A percentile compares a stretch with the other conserved stretches of the same genome.
These are phyloP conservation scores for Scedosporium boydii DNA, from an alignment of 2,329 filamentous ascomycete species.

Conservation along the genomic window DNA sequence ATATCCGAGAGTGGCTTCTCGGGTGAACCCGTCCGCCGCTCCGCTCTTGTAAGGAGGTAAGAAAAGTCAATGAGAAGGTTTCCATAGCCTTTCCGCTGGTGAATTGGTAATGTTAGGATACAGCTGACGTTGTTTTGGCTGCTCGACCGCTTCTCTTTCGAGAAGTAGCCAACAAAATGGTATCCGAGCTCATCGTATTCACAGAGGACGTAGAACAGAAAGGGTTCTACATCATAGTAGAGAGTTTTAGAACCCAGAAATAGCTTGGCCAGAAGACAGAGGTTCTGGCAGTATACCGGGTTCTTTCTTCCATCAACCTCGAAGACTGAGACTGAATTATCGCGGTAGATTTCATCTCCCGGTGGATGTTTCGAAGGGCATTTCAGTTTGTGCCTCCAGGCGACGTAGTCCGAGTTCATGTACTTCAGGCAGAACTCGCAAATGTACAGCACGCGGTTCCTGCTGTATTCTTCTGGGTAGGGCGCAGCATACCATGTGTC, in stretches of 20 bases:
- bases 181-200: conserved; percentile 87
- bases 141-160: conserved; percentile 91
- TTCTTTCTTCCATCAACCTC: conserved; percentile 97
- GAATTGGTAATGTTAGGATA: conserved; percentile 90
- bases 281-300: conserved; percentile 96
- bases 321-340: conserved; percentile 86
- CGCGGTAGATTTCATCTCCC: conserved; percentile 93
- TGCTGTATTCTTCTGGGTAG: conserved; percentile 96
- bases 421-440: conserved; percentile 99
- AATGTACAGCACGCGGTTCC: conserved; percentile 94
- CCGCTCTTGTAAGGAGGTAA: conserved; percentile 86
- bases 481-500: conserved; percentile 99
- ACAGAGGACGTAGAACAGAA: conserved; percentile 94
- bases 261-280: conserved; percentile 89
- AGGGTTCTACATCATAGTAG: conserved; percentile 96
- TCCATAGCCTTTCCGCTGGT: conserved; percentile 94
- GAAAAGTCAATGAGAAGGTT: conserved; percentile 97
- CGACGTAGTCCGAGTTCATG: conserved; percentile 98
- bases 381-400: conserved; percentile 95
- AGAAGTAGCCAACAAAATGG: conserved; percentile 98
- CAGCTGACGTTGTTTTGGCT: conserved; percentile 97
- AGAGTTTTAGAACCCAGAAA: conserved; percentile 98
- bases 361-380: conserved; percentile 94
- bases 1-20: conserved; percentile 98
- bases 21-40: conserved; percentile 88